phyloP scores from a whole-genome alignment of 1,284 basidiomycete species.

The Trichosporon sp. region DNA sequence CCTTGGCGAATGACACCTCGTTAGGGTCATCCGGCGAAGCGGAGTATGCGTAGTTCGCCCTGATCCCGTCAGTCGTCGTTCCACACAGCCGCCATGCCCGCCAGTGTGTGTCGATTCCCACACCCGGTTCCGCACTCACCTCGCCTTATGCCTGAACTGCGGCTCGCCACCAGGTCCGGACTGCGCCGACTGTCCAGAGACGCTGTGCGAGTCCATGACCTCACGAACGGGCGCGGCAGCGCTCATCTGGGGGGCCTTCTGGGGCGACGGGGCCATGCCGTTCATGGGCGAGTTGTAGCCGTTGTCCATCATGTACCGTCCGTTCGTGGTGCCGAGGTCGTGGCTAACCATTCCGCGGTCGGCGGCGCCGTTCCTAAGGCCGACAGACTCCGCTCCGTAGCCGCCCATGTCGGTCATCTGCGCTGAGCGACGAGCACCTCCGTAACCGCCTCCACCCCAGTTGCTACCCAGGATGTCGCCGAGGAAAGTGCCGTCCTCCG shows the following conservation, averaged over 20 bases:
- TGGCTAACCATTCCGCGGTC: constrained; percentile 29
- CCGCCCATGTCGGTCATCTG: constrained; percentile 18
- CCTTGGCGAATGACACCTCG: constrained; percentile 90
- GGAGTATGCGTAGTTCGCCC: constrained; percentile 59
- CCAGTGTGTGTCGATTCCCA: neutral
- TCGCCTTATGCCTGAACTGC: constrained; percentile 12
- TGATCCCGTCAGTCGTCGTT: constrained; percentile 16
- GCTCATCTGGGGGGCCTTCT: constrained; percentile 18
- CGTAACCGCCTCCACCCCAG: constrained; percentile 57
- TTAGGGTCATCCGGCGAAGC: constrained; percentile 92
- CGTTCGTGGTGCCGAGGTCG: constrained; percentile 23
- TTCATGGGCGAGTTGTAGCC: constrained; percentile 3
- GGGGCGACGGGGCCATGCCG: constrained; percentile 14
- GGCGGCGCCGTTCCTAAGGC: constrained; percentile 21
- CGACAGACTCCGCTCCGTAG: constrained; percentile 15
- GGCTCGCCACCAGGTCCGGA: neutral
- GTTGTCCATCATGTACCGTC: constrained; percentile 20
- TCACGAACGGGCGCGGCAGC: neutral
- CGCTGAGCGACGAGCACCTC: constrained; percentile 7
- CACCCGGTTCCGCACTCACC: constrained; percentile 18
- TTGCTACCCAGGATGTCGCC: constrained; percentile 80
- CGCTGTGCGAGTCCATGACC: constrained; percentile 1
- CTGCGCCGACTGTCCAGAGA: neutral
- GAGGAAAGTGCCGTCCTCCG: constrained; percentile 83
- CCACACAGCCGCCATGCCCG: neutral